phyloP scores from a whole-genome alignment of 179 eudicot genomes.

The Vitellaria paradoxa region DNA sequence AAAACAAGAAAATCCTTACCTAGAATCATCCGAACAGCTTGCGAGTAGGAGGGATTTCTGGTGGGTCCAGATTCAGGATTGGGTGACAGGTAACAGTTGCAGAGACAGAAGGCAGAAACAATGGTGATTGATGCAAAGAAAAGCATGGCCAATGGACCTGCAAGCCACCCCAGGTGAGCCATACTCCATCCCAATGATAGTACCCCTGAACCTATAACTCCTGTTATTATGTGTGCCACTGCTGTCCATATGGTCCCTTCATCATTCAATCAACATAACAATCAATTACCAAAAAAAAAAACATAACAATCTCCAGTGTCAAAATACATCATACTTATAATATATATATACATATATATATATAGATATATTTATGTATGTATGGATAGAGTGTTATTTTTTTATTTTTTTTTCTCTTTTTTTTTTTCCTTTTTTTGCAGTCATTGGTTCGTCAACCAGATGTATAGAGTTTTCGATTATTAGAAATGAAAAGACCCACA shows the following conservation, averaged over 20 bases:
- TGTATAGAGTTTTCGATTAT: no score
- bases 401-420: no score
- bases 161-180: slow-evolving; percentile 62
- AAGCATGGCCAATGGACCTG: slow-evolving; percentile 47
- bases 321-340: background rate
- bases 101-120: slow-evolving; percentile 41
- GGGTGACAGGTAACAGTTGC: slow-evolving; percentile 42
- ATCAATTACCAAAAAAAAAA: no score
- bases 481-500: no score
- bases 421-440: no score
- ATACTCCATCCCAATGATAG: slow-evolving; percentile 57
- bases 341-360: no score
- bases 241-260: slow-evolving; percentile 54
- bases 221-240: slow-evolving; percentile 63
- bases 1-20: slow-evolving; percentile 18
- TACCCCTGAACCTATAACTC: slow-evolving; percentile 61
- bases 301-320: background rate
- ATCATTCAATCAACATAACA: background rate
- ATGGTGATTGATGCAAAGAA: slow-evolving; percentile 43
- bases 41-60: slow-evolving; percentile 43
- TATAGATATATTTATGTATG: no score
- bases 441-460: no score
- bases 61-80: slow-evolving; percentile 42
- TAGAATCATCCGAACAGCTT: slow-evolving; percentile 38
- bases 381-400: no score